Evolutionary conservation across 2,329 filamentous ascomycete genomes (phyloP), one percentile per base, ranked within the genome.

Genomic region (Scleromitrula shiraiana): DNA sequence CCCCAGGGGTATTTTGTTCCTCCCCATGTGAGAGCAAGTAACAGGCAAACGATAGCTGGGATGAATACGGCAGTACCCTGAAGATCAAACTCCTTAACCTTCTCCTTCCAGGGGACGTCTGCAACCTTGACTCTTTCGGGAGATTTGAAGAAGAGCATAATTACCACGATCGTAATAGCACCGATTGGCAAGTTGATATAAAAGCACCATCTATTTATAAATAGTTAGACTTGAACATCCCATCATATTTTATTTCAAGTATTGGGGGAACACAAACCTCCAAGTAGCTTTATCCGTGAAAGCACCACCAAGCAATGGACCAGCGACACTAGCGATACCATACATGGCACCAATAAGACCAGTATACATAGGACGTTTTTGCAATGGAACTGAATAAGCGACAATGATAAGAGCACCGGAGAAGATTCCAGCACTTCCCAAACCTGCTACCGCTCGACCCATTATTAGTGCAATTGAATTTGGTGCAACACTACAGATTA

Each of bases 301-400:
- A 2, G 55, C 56, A 35, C 64, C 64, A 10, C 64, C 64, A 24
- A 67, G 35, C 4, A 66, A 38, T 9, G 64, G 64, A 44, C 60
- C 53, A 50, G 51, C 15, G 41, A 51, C 41, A 40, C 48, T 40
- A 24, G 53, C 52, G 23, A 56, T 46, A 8, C 49, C 56, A 81
- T 82, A 85, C 0, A 85, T 76, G 8, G 50, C 51, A 14, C 51
- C 49, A 22, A 56, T 32, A 2, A 55, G 12, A 4, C 45, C 49
- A 12, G 29, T 41, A 19, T 29, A 49, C 32, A 52, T 39, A 2
- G 55, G 53, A 38, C 55, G 49, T 32, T 54, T 53, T 2, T 51
- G 41, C 7, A 54, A 41, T 2, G 59, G 56, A 5, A 55, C 46
- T 19, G 41, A 26, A 1, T 42, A 50, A 8, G 48, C 46, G 14